Conservation (phyloP, 2,329 filamentous ascomycete genomes). For the Sarocladium oryzae region DNA sequence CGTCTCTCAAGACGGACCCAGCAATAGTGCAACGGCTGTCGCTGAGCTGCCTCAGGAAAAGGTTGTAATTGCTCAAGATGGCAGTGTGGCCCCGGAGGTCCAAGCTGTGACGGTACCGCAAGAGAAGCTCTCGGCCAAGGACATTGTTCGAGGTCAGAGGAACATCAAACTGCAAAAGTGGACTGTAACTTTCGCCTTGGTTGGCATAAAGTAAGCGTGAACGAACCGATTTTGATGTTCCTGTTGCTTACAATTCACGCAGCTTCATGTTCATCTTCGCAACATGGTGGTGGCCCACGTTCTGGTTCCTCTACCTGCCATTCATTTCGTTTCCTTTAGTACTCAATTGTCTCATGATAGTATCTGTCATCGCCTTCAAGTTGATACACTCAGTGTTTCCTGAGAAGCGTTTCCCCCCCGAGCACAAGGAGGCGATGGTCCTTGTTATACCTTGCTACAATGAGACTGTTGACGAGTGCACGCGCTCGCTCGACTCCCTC, state of each 20-base stretch:
- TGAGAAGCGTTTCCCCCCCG: constrained; percentile 15
- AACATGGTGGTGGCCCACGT: constrained; percentile 19
- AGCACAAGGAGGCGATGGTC: constrained; percentile 26
- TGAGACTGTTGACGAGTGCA: constrained; percentile 31
- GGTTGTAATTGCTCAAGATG: not conserved
- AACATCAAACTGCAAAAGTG: constrained; percentile 12
- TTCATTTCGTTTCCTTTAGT: constrained; percentile 20
- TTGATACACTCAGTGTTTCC: constrained; percentile 12
- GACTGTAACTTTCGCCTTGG: constrained; percentile 5
- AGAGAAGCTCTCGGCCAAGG: not conserved
- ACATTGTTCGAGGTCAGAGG: constrained; percentile 7
- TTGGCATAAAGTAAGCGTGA: constrained; percentile 11
- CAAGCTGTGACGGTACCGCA: not conserved
- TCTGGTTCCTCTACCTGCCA: constrained; percentile 18
- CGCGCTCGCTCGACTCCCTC: constrained; percentile 24
- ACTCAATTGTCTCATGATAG: constrained; percentile 20
- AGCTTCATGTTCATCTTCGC: constrained; percentile 20
- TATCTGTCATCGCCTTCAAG: constrained; percentile 15
- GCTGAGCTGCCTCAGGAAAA: not conserved
- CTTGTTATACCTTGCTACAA: constrained; percentile 37
- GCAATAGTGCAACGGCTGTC: not conserved
- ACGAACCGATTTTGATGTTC: not conserved
- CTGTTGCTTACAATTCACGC: not conserved
- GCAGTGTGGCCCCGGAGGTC: not conserved
- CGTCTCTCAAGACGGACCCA: not conserved